A percentile compares a stretch with the other conserved stretches of the same genome.
phyloP scores from a whole-genome alignment of 495 filamentous ascomycete species.

The Cercophora newfieldiana region DNA sequence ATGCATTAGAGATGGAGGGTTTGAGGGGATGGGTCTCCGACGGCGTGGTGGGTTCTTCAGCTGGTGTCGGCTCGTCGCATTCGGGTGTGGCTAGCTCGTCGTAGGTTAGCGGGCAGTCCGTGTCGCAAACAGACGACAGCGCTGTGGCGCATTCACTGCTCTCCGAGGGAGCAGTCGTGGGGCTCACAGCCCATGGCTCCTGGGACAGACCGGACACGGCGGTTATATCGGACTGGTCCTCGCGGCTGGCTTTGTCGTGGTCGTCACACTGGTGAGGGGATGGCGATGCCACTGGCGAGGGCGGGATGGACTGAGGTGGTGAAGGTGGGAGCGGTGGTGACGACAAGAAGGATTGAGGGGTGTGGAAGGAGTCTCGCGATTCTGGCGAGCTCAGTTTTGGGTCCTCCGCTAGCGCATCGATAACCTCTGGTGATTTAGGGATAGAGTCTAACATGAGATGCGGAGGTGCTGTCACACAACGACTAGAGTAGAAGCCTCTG shows the following conservation, averaged over 20 bases:
- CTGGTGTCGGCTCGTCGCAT: not conserved
- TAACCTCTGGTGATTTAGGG: constrained; percentile 5
- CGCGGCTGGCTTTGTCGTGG: constrained; percentile 26
- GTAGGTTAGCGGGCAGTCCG: constrained; percentile 7
- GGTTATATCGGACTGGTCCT: constrained; percentile 47
- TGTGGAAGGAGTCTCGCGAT: constrained; percentile 53
- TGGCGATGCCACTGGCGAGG: constrained; percentile 41
- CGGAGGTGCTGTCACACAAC: constrained; percentile 38
- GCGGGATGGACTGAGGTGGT: constrained; percentile 44
- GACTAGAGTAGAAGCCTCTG: constrained; percentile 32
- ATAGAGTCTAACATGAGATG: constrained; percentile 35
- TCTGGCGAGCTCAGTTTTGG: constrained; percentile 31
- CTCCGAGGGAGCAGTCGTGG: constrained; percentile 11
- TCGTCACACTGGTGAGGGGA: constrained; percentile 18
- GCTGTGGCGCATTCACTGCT: constrained; percentile 14
- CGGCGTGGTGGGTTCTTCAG: constrained; percentile 12
- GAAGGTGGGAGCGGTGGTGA: constrained; percentile 53
- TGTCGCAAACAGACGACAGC: constrained; percentile 17
- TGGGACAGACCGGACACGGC: constrained; percentile 38
- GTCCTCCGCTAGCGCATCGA: constrained; percentile 17
- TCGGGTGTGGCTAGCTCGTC: not conserved
- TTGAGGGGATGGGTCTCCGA: not conserved
- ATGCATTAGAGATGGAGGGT: not conserved
- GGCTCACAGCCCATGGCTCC: constrained; percentile 16
- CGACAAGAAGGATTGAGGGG: constrained; percentile 56